Evolutionary conservation across 331 rosid genomes (phyloP).

Genomic region (Acacia concinna): DNA sequence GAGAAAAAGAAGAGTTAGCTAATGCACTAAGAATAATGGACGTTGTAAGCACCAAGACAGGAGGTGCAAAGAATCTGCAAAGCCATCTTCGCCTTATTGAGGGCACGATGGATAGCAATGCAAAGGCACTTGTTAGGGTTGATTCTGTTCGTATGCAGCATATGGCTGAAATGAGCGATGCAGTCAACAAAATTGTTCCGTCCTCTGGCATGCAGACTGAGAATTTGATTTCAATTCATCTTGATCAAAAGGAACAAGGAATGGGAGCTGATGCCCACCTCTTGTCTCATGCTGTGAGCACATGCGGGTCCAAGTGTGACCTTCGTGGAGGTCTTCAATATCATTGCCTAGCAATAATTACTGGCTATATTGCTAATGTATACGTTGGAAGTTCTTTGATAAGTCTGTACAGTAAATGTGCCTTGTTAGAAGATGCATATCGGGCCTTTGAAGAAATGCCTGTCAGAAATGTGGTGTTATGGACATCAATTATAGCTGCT

Average conservation of each 20-base stretch:
- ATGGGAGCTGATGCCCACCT: slow-evolving; percentile 42
- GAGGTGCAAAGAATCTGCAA: slow-evolving; percentile 31
- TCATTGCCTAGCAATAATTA: slow-evolving; percentile 63
- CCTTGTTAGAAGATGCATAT: slow-evolving; percentile 48
- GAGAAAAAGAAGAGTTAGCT: slow-evolving; percentile 20
- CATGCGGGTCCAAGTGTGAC: slow-evolving; percentile 54
- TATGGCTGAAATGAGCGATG: slow-evolving; percentile 13
- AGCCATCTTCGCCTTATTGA: slow-evolving; percentile 70
- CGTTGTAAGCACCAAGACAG: slow-evolving; percentile 44
- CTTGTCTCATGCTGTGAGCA: slow-evolving; percentile 61
- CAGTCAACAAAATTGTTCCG: slow-evolving; percentile 26
- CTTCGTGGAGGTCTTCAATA: slow-evolving; percentile 60
- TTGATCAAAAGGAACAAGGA: slow-evolving; percentile 34
- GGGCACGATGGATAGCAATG: slow-evolving; percentile 42
- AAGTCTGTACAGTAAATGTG: slow-evolving; percentile 60
- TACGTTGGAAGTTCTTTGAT: slow-evolving; percentile 82
- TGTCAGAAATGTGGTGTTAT: slow-evolving; percentile 70
- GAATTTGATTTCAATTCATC: not conserved
- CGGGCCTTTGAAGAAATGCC: slow-evolving; percentile 71
- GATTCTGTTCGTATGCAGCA: slow-evolving; percentile 12
- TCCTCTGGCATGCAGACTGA: slow-evolving; percentile 30
- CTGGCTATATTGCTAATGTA: slow-evolving; percentile 65
- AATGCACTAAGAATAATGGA: slow-evolving; percentile 58
- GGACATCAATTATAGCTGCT: slow-evolving; percentile 75
- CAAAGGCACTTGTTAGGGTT: not conserved